Evolutionary conservation across 768 basidiomycete genomes (phyloP), one percentile per base, ranked within the genome.

Genomic region (Omphalotus guepiniiformis): DNA sequence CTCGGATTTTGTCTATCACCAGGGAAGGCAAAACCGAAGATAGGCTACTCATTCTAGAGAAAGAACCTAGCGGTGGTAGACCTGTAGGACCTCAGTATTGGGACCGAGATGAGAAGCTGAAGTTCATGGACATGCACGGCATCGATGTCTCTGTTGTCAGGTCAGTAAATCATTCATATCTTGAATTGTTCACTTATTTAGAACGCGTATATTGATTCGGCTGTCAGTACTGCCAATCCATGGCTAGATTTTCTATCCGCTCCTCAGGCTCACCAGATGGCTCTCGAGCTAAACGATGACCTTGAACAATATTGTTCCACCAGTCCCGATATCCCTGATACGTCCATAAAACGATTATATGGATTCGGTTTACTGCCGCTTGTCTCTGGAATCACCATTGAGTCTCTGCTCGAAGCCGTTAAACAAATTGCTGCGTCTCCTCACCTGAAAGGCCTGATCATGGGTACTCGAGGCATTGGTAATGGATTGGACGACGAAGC

Each of bases 191-290:
- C 34, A 29, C 16, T 43, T 39, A 22, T 29, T 50, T 35, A 6
- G n/a, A n/a, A 50, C 27, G 35, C 36, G 49, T 27, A 28, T 46
- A 39, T 11, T 12, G 19, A 11, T 15, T 15, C 23, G 41, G 5
- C 22, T 12, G n/a, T 26, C 42, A 90, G 89, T 61, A 79, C 87
- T 21, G 91, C 91, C 22, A 93, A 94, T 58, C 92, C 91, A 7
- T 94, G 91, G 91, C 78, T 93, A 28, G 92, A 94, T 63, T 93
- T 93, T 59, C 75, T 94, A 19, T 63, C 83, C 4, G 77, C 86
- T 8, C 58, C 76, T 21, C 77, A 84, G 35, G 92, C 91, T 7
- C 71, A 76, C 32, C 40, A 58, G 61, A 11, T 93, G 15, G 88
- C 90, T 0, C 63, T 61, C n/a, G 75, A 83, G 41, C 70, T 93